Evolutionary conservation across 1,284 basidiomycete genomes (phyloP), one percentile per base, ranked within the genome.

Genomic region (Pseudozyma tsukubaensis): DNA sequence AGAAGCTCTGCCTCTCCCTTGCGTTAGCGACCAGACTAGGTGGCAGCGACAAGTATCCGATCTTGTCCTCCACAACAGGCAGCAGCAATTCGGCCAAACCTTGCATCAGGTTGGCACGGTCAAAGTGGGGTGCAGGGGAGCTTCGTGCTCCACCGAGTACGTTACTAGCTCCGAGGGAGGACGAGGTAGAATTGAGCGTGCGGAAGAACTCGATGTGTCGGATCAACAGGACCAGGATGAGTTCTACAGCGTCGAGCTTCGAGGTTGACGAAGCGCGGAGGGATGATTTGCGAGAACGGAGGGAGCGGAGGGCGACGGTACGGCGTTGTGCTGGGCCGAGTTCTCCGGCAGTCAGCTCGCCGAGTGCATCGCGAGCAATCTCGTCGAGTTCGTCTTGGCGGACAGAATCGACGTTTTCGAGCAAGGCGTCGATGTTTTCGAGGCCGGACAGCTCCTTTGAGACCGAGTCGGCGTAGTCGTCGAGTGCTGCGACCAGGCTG

Each of bases 211-310:
- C 87, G 40, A 95, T 83, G 83, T 97, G 94, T 36, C 94, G 88
- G 91, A 93, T 95, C 12, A 94, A 87, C 29, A 97, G 87, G 7
- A 97, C 87, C 8, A 97, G 86, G 8, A 93, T 85, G 87, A 94
- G 92, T 85, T 97, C 94, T 50, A 91, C 86, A 49, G 91, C 90
- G 72, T 90, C 92, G 91, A 86, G 61, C 86, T 87, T 77, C 87
- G 88, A 71, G 36, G 74, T 73, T 2, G 89, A 88, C 12, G 88
- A 87, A 34, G 86, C 84, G 53, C 86, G 87, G 6, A 88, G 86
- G 21, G 83, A 80, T 0, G 74, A 73, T 63, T 86, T 86, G 63
- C 90, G 87, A 24, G 85, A 86, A 51, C 87, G 87, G 29, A 92
- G 87, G 76, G 89, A 89, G 61, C 89, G 88, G 62, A 88, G 87